Conservation (phyloP, 768 basidiomycete species). For the Mycena capillaripes region DNA sequence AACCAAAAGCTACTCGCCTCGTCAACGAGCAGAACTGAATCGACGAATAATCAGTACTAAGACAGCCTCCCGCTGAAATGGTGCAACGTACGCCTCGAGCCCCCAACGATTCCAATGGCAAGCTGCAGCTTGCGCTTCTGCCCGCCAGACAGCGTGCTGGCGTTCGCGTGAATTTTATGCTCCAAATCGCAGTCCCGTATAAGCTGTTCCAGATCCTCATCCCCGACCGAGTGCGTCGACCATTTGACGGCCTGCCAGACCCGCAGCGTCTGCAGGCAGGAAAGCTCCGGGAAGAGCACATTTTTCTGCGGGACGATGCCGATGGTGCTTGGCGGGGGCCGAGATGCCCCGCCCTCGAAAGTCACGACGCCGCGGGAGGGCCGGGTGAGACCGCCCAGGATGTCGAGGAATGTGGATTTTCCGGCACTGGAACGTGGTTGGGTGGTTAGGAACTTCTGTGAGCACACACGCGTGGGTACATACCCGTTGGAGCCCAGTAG, state of each 20-base stretch:
- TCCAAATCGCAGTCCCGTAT: conserved; percentile 82
- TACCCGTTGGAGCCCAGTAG: conserved; percentile 81
- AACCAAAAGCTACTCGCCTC: conserved; percentile 47
- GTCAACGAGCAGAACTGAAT: conserved; percentile 68
- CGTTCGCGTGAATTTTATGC: conserved; percentile 77
- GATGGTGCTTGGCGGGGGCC: conserved; percentile 73
- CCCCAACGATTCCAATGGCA: conserved; percentile 75
- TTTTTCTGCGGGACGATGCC: conserved; percentile 86
- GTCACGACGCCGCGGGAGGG: conserved; percentile 70
- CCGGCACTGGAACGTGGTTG: conserved; percentile 66
- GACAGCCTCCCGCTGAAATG: neutral
- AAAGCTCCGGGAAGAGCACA: conserved; percentile 84
- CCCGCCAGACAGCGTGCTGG: conserved; percentile 79
- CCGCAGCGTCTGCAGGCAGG: conserved; percentile 78
- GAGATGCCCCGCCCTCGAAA: conserved; percentile 65
- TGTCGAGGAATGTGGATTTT: conserved; percentile 80
- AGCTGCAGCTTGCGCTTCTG: conserved; percentile 89
- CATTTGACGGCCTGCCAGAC: conserved; percentile 83
- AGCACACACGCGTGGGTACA: neutral
- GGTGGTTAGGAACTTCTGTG: neutral
- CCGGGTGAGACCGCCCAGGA: conserved; percentile 74
- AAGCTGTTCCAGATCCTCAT: conserved; percentile 75
- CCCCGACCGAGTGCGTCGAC: conserved; percentile 56
- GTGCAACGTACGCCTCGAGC: conserved; percentile 59
- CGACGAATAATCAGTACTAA: conserved; percentile 6